Evolutionary conservation across 148 eudicot species (phyloP).

Genomic region (Rhododendron mucronatum): DNA sequence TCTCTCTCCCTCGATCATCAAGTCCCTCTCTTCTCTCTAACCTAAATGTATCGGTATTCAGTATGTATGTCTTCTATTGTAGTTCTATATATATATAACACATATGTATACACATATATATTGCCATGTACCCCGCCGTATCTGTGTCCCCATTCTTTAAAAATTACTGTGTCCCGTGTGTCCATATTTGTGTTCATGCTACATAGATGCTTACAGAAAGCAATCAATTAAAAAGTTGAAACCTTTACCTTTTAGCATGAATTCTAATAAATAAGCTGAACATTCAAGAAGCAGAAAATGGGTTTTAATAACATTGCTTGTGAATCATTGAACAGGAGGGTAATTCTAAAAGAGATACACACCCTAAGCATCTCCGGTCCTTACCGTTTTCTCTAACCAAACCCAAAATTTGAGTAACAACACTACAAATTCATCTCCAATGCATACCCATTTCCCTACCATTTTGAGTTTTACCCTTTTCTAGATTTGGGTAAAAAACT

Average conservation of each 20-base stretch:
- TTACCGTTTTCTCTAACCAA: neutral
- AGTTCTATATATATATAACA: too few relatives aligned
- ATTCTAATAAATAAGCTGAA: neutral
- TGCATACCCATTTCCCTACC: neutral
- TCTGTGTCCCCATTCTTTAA: too few relatives aligned
- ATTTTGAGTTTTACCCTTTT: too few relatives aligned
- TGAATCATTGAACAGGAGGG: neutral
- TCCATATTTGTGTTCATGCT: too few relatives aligned
- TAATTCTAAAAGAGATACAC: neutral
- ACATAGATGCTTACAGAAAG: neutral
- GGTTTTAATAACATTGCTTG: neutral
- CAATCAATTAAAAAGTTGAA: neutral
- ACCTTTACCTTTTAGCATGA: neutral
- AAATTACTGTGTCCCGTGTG: too few relatives aligned
- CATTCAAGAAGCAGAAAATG: neutral
- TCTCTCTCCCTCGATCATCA: too few relatives aligned
- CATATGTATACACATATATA: too few relatives aligned
- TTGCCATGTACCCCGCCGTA: too few relatives aligned
- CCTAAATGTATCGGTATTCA: too few relatives aligned
- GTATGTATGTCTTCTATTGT: too few relatives aligned
- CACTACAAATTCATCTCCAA: neutral
- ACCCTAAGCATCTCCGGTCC: neutral
- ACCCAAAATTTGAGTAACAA: neutral
- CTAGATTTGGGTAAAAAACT: neutral
- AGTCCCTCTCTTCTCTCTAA: too few relatives aligned